These are phyloP conservation scores for Blastocladiella britannica DNA, from an alignment of 192 early-diverging fungal species.

Conservation along the genomic window DNA sequence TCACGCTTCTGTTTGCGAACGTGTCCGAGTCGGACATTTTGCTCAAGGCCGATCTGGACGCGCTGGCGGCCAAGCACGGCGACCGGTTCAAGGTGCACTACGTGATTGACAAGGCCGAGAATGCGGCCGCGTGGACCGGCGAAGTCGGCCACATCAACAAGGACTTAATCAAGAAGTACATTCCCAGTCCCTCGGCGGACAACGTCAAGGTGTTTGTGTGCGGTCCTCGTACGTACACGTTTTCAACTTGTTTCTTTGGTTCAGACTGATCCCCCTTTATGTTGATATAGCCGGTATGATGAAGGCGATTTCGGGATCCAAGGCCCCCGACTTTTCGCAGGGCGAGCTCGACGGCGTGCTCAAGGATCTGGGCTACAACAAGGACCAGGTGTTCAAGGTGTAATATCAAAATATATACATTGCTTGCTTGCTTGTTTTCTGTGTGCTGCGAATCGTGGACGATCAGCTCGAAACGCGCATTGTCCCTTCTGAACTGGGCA, in stretches of 20 bases:
- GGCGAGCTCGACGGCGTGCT: slow-evolving; percentile 20
- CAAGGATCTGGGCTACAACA: slow-evolving; percentile 20
- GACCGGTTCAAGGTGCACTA: slow-evolving; percentile 47
- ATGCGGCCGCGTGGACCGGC: slow-evolving; percentile 15
- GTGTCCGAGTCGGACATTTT: slow-evolving; percentile 44
- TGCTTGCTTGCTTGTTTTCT: no score
- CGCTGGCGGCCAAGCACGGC: slow-evolving; percentile 24
- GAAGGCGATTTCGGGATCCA: slow-evolving; percentile 11
- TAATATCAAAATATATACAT: no score
- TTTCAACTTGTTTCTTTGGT: slow-evolving; percentile 12
- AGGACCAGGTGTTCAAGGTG: slow-evolving; percentile 19
- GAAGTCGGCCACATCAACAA: slow-evolving; percentile 15
- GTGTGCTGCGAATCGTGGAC: no score
- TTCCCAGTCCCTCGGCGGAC: slow-evolving; percentile 12
- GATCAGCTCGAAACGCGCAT: no score
- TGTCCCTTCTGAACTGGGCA: no score
- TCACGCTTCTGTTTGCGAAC: slow-evolving; percentile 53
- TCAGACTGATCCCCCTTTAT: background rate
- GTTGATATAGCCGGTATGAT: slow-evolving; percentile 5
- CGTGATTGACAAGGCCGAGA: slow-evolving; percentile 33
- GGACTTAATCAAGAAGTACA: slow-evolving; percentile 9
- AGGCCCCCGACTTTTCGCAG: slow-evolving; percentile 19
- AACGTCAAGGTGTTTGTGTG: slow-evolving; percentile 28
- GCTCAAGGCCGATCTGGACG: slow-evolving; percentile 39
- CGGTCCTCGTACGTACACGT: slow-evolving; percentile 23